Percentiles rank a stretch among this genome's conserved stretches.
phyloP scores from a whole-genome alignment of 202 grass and related monocot species.

The Setaria viridis region DNA sequence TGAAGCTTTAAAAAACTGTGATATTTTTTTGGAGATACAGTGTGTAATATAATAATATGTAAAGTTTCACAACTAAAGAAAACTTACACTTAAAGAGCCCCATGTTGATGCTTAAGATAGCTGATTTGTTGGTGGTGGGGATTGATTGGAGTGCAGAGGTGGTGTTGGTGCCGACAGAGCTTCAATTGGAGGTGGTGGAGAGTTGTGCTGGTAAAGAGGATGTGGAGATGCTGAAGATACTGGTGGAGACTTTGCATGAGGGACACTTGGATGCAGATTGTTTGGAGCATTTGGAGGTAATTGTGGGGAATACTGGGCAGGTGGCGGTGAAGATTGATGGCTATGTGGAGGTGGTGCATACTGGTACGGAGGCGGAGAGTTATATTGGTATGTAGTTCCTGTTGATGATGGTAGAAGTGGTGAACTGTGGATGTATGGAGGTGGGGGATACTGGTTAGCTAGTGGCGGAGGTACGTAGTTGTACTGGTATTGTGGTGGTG shows the following conservation, averaged over 20 bases:
- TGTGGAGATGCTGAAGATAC: slow-evolving; percentile 35
- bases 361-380: slow-evolving; percentile 50
- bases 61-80: not conserved
- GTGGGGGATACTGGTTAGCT: slow-evolving; percentile 43
- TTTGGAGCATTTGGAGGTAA: slow-evolving; percentile 39
- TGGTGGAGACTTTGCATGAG: slow-evolving; percentile 38
- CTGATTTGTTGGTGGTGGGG: slow-evolving; percentile 27
- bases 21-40: not conserved
- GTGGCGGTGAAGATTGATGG: slow-evolving; percentile 44
- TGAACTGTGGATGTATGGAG: slow-evolving; percentile 42
- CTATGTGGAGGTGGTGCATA: slow-evolving; percentile 46
- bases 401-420: slow-evolving; percentile 51
- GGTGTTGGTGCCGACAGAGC: slow-evolving; percentile 15
- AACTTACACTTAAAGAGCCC: slow-evolving; percentile 45
- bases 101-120: slow-evolving; percentile 37
- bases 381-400: slow-evolving; percentile 14
- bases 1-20: not conserved
- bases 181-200: slow-evolving; percentile 25
- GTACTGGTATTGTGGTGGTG: slow-evolving; percentile 38
- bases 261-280: slow-evolving; percentile 34
- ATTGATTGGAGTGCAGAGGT: slow-evolving; percentile 37
- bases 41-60: not conserved
- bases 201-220: slow-evolving; percentile 49
- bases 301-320: slow-evolving; percentile 44
- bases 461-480: slow-evolving; percentile 43